Evolutionary conservation across 495 filamentous ascomycete genomes (phyloP).

Genomic region (Penicillium diatomitis): DNA sequence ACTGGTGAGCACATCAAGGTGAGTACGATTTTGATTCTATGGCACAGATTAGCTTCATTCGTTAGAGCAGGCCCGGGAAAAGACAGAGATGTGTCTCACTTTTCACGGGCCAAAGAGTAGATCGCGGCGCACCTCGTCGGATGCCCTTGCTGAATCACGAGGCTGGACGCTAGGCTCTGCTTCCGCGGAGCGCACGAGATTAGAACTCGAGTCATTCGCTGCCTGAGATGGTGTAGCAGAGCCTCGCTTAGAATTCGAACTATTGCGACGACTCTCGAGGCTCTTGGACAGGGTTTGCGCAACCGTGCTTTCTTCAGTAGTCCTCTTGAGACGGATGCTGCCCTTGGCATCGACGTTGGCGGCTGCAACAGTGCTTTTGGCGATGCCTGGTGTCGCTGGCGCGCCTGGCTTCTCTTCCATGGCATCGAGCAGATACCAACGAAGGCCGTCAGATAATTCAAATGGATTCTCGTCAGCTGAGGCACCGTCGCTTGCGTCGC

Average conservation of each 20-base stretch:
- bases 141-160: constrained; percentile 29
- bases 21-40: constrained; percentile 3
- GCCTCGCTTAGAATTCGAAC: constrained; percentile 67
- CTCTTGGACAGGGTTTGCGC: constrained; percentile 76
- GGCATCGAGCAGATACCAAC: constrained; percentile 94
- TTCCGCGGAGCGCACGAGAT: constrained; percentile 30
- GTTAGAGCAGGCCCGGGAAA: constrained; percentile 13
- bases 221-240: constrained; percentile 25
- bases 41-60: background rate
- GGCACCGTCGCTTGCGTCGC: constrained; percentile 44
- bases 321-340: constrained; percentile 51
- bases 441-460: constrained; percentile 86
- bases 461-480: constrained; percentile 94
- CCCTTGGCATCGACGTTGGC: constrained; percentile 78
- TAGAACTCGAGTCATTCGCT: constrained; percentile 26
- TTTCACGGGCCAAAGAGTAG: constrained; percentile 38
- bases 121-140: constrained; percentile 45
- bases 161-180: constrained; percentile 22
- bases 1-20: background rate
- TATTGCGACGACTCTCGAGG: constrained; percentile 83
- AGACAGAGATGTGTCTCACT: constrained; percentile 13
- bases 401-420: constrained; percentile 92
- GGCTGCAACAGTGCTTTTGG: constrained; percentile 83
- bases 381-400: constrained; percentile 78
- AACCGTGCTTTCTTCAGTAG: constrained; percentile 45